These are phyloP conservation scores for Pichia sp. DNA, from an alignment of 1,139 yeast genomes.

Conservation along the genomic window DNA sequence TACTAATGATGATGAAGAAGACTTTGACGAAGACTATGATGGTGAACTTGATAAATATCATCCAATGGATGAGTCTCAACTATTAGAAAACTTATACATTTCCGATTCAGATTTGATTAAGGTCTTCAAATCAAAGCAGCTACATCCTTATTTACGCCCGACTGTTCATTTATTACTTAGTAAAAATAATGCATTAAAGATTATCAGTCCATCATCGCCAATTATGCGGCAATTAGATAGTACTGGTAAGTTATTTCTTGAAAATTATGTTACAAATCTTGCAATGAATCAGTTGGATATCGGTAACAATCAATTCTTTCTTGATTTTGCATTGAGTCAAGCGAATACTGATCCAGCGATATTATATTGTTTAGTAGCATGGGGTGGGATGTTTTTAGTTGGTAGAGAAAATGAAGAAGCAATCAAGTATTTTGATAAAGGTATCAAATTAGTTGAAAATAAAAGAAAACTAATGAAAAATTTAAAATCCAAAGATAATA, in stretches of 20 bases:
- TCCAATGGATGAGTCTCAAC: conserved; percentile 32
- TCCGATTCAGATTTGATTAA: conserved; percentile 25
- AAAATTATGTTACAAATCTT: conserved; percentile 28
- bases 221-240: conserved; percentile 22
- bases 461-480: background rate
- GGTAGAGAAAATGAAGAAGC: conserved; percentile 26
- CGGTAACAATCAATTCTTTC: conserved; percentile 36
- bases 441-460: conserved; percentile 13
- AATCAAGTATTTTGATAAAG: conserved; percentile 20
- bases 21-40: no score
- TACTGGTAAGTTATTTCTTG: conserved; percentile 26
- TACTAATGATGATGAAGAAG: no score
- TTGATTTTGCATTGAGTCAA: conserved; percentile 38
- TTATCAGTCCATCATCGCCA: conserved; percentile 18
- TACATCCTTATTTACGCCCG: conserved; percentile 23
- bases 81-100: conserved; percentile 25
- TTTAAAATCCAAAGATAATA: background rate
- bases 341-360: conserved; percentile 34
- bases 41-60: conserved; percentile 10
- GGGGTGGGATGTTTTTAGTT: conserved; percentile 38
- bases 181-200: conserved; percentile 14
- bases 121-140: conserved; percentile 20
- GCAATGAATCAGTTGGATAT: conserved; percentile 20
- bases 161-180: conserved; percentile 24
- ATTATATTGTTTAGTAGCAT: conserved; percentile 41